Percentiles rank a stretch among this genome's conserved stretches.
Conservation (phyloP, 2,329 filamentous ascomycete species). For the Ceratocystis harringtonii region DNA sequence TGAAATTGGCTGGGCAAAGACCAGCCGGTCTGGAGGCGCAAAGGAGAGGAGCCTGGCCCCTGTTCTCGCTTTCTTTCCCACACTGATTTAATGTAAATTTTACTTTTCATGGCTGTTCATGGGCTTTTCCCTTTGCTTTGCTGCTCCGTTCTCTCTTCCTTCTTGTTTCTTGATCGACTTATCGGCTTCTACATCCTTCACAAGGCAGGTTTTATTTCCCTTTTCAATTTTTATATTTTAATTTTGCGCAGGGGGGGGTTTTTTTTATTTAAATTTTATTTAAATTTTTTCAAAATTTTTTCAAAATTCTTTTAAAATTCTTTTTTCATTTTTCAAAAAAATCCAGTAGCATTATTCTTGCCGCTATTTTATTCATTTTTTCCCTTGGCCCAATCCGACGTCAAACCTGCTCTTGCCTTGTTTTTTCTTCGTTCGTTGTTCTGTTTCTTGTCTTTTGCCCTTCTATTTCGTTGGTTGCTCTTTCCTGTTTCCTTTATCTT, state of each 20-base stretch:
- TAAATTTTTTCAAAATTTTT: no score
- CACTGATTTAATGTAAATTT: no score
- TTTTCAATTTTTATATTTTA: not conserved
- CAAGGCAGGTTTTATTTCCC: not conserved
- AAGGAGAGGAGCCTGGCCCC: no score
- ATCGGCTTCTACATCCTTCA: not conserved
- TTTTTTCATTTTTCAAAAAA: not conserved
- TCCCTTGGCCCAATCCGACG: not conserved
- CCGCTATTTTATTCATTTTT: not conserved
- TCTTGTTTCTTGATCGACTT: not conserved
- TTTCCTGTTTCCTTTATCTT: slow-evolving; percentile 5
- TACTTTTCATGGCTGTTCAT: not conserved
- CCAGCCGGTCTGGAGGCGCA: not conserved
- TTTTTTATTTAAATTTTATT: no score
- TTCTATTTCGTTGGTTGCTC: not conserved
- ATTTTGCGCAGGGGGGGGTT: not conserved
- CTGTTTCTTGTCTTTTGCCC: no score
- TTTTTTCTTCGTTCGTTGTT: not conserved
- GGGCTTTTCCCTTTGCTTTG: not conserved
- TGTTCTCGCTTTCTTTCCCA: no score
- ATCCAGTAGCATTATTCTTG: not conserved
- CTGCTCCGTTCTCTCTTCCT: not conserved
- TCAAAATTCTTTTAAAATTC: no score
- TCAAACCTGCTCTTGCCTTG: not conserved
- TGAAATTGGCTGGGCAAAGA: not conserved